Evolutionary conservation across 139 green algal species (phyloP), one percentile per base, ranked within the genome.

Genomic region (Yamagishiella unicocca): DNA sequence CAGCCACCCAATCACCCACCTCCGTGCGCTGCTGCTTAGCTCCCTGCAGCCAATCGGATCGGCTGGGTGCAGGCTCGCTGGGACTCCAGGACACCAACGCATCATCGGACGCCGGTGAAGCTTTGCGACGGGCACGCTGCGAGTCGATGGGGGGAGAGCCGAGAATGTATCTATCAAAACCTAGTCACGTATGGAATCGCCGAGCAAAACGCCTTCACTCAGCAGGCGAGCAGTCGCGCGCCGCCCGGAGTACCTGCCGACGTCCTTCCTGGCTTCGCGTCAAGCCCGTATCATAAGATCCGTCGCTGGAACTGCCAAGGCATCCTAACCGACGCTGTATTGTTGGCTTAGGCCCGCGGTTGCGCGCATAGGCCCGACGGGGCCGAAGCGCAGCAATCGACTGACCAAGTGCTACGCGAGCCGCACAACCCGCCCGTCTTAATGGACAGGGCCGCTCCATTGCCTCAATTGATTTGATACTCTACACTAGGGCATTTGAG

Each of bases 241-340:
- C 40, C 37, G 61, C 61, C 31, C 35, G 27, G 2, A 40, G 29
- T n/a, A 75, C 61, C 61, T 75, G 61, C 33, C 61, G 61, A 66
- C 55, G 77, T 31, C 40, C 79, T 12, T 24, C 58, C 29, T 85
- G 79, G 25, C 38, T 64, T 29, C 79, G 61, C 1, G 79, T 85
- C 14, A 85, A 46, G 79, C 79, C 62, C 10, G 61, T 45, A 22
- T 85, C 61, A 54, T 66, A 45, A 24, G 61, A 85, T 85, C 61
- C 61, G 1, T 62, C 14, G 2, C n/a, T 1, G 2, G n/a, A 17
- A 50, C 19, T n/a, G 38, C 33, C 54, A 4, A 25, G 33, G 27
- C 33, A 71, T 2, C 7, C 33, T 27, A 83, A 5, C 1, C 35
- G 24, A 14, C 53, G 54, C 42, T 46, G 42, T 7, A 24, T 68